Base-by-base conservation (phyloP, 139 green algal genomes). In the Chloropicon primus region DNA sequence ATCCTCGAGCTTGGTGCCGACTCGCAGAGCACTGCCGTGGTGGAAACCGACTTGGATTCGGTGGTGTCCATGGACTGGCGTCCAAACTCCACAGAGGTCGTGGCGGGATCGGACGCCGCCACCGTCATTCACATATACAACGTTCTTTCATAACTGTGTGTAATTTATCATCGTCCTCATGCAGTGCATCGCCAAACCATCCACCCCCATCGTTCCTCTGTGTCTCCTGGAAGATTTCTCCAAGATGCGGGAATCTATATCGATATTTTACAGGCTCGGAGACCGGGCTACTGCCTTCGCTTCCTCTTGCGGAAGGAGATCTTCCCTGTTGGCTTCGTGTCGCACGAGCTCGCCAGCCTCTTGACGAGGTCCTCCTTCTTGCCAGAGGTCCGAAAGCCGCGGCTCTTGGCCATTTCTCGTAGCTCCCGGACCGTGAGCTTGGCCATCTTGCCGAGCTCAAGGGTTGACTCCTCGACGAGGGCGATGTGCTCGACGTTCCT, bases 401-500 rank as follows among this genome's bases (percentile, higher is more conserved):
- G 17, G 41, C 17, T 17, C 41, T 5, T n/a, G 41, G 17, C 10
- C 41, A n/a, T 62, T 17, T 5, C 17, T 17, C 17, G 5, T 17
- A 62, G 41, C 17, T 62, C 41, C 41, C 17, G 5, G 5, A 62
- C 41, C 41, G 5, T 62, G 10, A 62, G 17, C 41, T 17, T 5
- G 41, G 41, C 5, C 10, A 62, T 5, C 17, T 62, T 17, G 10
- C 10, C 41, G 10, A 62, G 41, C 41, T 62, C 41, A 5, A 62
- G 41, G 10, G 41, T 62, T 5, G 10, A n/a, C 41, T 87, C 84
- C 23, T 87, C 87, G 2, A 82, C 75, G 22, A 92, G 80, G 0
- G 91, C 88, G 62, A 96, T 87, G 77, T 96, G 91, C 84, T 96
- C 91, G 54, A 96, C 90, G 22, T 86, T 83, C 2, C 87, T 75